Conservation (phyloP, 805 yeast genomes). For the Wickerhamomyces bovis region DNA sequence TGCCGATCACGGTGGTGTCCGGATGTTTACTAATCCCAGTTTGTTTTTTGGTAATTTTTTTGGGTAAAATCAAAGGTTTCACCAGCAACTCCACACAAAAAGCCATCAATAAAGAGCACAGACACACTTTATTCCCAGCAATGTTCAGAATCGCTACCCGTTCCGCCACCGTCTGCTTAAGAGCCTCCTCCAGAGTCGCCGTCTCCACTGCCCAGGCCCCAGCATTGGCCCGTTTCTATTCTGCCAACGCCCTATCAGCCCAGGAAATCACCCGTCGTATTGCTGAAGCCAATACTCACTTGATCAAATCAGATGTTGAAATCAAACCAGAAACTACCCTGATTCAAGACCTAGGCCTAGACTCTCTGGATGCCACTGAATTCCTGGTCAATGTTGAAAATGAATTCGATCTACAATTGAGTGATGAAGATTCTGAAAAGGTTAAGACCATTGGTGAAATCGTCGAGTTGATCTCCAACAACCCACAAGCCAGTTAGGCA, state of each 20-base stretch:
- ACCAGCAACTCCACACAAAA: no score
- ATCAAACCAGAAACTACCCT: conserved; percentile 33
- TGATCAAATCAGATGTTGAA: conserved; percentile 50
- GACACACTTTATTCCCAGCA: not conserved
- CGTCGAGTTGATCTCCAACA: conserved; percentile 73
- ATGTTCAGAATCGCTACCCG: conserved; percentile 49
- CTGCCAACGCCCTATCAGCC: conserved; percentile 59
- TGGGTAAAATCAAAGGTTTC: no score
- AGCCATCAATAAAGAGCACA: no score
- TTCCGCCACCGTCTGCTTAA: conserved; percentile 22
- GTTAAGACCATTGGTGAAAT: conserved; percentile 93
- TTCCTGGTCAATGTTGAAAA: conserved; percentile 95
- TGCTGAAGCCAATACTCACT: conserved; percentile 64
- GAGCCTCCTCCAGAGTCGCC: conserved; percentile 28
- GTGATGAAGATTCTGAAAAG: conserved; percentile 89
- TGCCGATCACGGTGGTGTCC: no score
- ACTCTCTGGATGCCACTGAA: conserved; percentile 92
- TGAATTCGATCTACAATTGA: conserved; percentile 77
- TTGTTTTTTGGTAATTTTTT: no score
- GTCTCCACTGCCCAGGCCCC: conserved; percentile 25
- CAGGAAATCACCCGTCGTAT: conserved; percentile 82
- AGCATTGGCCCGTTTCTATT: conserved; percentile 40
- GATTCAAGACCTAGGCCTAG: conserved; percentile 69
- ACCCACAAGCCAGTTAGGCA: conserved; percentile 38
- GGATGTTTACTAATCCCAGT: not conserved